Evolutionary conservation across 1,139 yeast species (phyloP).

Genomic region (Lodderomyces parapsilosis): DNA sequence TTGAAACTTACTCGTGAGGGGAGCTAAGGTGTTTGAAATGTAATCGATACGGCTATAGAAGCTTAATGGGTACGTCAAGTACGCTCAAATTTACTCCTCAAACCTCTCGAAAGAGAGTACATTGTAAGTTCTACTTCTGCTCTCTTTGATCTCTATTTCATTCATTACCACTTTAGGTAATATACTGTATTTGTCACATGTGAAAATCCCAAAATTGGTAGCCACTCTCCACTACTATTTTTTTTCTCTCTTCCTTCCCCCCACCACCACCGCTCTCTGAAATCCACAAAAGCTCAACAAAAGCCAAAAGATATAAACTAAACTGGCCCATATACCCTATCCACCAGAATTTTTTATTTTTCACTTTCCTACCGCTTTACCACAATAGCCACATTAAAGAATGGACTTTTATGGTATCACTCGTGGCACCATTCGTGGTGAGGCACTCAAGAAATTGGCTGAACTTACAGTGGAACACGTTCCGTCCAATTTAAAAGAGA

Average conservation of each 20-base stretch:
- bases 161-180: not conserved
- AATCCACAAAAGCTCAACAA: not conserved
- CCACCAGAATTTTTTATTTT: not conserved
- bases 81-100: no score
- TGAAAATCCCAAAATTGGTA: not conserved
- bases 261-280: not conserved
- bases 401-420: conserved; percentile 44
- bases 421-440: conserved; percentile 53
- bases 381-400: not conserved
- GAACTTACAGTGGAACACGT: conserved; percentile 25
- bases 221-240: not conserved
- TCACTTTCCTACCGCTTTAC: not conserved
- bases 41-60: no score
- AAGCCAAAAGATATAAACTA: not conserved
- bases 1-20: conserved; percentile 67
- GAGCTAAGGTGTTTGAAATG: not conserved
- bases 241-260: not conserved
- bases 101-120: no score
- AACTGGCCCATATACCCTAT: not conserved
- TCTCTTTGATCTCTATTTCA: not conserved
- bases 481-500: conserved; percentile 18
- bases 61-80: no score
- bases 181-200: not conserved
- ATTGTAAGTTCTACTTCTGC: no score
- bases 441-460: conserved; percentile 53